These are phyloP conservation scores for Begonia masoniana DNA, from an alignment of 306 rosid genomes.

Conservation along the genomic window DNA sequence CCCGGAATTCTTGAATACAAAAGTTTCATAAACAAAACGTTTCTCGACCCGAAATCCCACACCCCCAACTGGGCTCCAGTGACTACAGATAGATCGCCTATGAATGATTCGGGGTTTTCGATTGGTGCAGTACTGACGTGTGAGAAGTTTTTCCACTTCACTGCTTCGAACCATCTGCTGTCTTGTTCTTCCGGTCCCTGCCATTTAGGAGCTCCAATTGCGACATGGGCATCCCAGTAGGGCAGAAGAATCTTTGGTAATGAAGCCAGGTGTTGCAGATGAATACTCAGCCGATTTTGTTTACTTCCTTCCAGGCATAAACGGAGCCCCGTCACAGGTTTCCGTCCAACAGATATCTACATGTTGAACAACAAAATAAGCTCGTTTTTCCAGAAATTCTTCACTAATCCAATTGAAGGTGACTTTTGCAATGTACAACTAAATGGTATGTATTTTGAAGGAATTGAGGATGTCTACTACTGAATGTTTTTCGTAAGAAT, in stretches of 20 bases:
- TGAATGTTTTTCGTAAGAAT: no score
- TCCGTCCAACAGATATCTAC: constrained; percentile 81
- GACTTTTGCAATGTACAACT: no score
- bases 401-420: no score
- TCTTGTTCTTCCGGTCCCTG: constrained; percentile 84
- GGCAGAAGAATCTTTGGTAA: constrained; percentile 73
- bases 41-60: constrained; percentile 74
- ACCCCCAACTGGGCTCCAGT: constrained; percentile 88
- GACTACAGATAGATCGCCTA: constrained; percentile 54
- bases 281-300: constrained; percentile 59
- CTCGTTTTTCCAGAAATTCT: no score
- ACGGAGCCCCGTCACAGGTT: constrained; percentile 69
- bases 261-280: constrained; percentile 63
- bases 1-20: constrained; percentile 61
- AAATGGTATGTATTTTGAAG: no score
- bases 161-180: constrained; percentile 82
- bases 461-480: no score
- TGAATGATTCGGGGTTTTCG: constrained; percentile 55
- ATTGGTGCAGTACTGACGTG: constrained; percentile 82
- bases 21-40: constrained; percentile 70
- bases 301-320: constrained; percentile 68
- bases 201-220: constrained; percentile 90
- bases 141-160: constrained; percentile 78
- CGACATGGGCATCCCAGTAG: constrained; percentile 61
- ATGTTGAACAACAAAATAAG: not conserved